These are phyloP conservation scores for Lipomyces kockii DNA, from an alignment of 805 yeast species.

Conservation along the genomic window DNA sequence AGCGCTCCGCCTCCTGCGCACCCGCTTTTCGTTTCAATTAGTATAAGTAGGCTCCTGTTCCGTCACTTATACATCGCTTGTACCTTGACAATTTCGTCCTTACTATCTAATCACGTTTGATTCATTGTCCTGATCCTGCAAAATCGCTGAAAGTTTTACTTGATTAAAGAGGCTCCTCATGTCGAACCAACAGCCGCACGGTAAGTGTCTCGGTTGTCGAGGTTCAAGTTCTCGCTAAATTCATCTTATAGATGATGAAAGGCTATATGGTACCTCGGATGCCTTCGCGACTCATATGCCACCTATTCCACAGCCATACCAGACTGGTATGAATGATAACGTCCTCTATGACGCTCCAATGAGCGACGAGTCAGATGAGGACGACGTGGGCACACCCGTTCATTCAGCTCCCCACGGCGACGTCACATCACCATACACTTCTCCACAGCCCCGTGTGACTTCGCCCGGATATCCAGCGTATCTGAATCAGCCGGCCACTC, in stretches of 20 bases:
- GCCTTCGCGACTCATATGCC: slow-evolving; percentile 9
- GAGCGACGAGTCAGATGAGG: not conserved
- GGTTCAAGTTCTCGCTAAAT: not conserved
- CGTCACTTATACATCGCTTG: too few species aligned
- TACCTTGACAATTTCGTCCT: too few species aligned
- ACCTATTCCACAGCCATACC: slow-evolving; percentile 11
- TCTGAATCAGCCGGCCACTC: not conserved
- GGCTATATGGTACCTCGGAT: not conserved
- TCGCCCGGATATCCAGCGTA: not conserved
- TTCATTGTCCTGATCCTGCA: not conserved
- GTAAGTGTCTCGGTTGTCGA: not conserved
- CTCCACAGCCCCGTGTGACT: not conserved
- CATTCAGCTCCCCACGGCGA: not conserved
- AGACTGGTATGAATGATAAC: not conserved
- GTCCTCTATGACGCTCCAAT: not conserved
- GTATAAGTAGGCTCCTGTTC: too few species aligned
- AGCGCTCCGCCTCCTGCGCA: too few species aligned
- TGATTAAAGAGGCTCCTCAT: not conserved
- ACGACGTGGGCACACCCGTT: not conserved
- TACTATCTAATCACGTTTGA: too few species aligned
- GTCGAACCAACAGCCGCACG: slow-evolving; percentile 9
- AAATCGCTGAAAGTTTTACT: not conserved
- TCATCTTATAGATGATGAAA: not conserved
- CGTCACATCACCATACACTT: not conserved
- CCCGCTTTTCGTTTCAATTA: too few species aligned